Evolutionary conservation across 176 grass and related monocot genomes (phyloP), one percentile per base, ranked within the genome.

Genomic region (Tillandsia fasciculata): DNA sequence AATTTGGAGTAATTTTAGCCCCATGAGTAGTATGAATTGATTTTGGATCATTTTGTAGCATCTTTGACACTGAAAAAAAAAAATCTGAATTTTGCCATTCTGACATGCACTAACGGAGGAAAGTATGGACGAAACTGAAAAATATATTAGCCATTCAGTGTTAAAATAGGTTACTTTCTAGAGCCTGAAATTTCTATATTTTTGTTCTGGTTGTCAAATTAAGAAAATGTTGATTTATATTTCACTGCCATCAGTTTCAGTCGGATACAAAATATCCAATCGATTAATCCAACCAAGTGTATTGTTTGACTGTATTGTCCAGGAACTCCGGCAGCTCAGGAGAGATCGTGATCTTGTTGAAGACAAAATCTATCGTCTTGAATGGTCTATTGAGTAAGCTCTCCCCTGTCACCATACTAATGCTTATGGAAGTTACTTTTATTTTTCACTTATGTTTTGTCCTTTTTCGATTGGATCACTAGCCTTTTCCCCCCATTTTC

Each of bases 331-430:
- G 64, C 84, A 80, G 64, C 83, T 87, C 71, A 93, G 94, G 66
- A 87, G 81, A 72, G 84, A 97, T 26, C 86, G 84, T 49, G 89
- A 97, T 81, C 79, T 86, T 75, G 68, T 93, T 80, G 94, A 97
- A 65, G 94, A 97, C 75, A 90, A 28, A 80, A 87, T 97, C 74
- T 86, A 97, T 88, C 81, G 73, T 81, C 82, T 97, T 65, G 90
- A 90, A 73, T 97, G 94, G 89, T 92, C 89, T 49, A 84, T 92
- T 59, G 79, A 85, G 94, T 97, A 87, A 85, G 88, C 81, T 20
- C 81, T 20, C 51, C 71, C 9, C 42, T 18, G 10, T 42, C 33
- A 42, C 33, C 33, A 8, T 42, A 42, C 33, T 42, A 42, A 42
- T 7, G 33, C 33, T 42, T 42, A 42, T 42, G 33, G 0, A 42